A percentile compares a stretch with the other conserved stretches of the same genome.
phyloP scores from a whole-genome alignment of 441 rosid species.

The Erysimum cheiri region DNA sequence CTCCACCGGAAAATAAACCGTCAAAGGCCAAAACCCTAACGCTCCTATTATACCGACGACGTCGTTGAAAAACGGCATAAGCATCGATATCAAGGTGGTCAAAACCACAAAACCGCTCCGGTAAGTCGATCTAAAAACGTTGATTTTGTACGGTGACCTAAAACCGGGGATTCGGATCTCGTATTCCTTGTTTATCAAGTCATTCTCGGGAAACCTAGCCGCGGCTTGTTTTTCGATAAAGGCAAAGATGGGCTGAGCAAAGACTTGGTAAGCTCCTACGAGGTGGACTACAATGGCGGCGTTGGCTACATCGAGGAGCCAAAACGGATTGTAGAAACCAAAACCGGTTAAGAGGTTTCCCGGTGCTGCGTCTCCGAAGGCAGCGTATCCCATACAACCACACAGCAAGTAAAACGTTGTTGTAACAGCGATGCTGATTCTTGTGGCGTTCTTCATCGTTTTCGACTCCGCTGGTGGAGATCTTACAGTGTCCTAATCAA shows the following conservation, averaged over 20 bases:
- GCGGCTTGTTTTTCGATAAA: conserved; percentile 65
- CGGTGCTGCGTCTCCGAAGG: conserved; percentile 64
- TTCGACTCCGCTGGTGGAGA: conserved; percentile 71
- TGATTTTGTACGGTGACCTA: conserved; percentile 52
- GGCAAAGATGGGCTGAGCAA: conserved; percentile 66
- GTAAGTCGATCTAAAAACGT: conserved; percentile 72
- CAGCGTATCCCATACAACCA: conserved; percentile 69
- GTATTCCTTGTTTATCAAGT: conserved; percentile 64
- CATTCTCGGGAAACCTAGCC: conserved; percentile 55
- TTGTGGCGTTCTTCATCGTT: conserved; percentile 69
- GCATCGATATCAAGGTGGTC: conserved; percentile 81
- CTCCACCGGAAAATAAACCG: conserved; percentile 90
- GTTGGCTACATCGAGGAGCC: conserved; percentile 68
- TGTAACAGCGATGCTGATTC: conserved; percentile 50
- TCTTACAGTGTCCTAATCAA: conserved; percentile 57
- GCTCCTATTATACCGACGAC: conserved; percentile 87
- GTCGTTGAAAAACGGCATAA: conserved; percentile 87
- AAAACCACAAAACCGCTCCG: conserved; percentile 69
- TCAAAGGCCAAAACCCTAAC: conserved; percentile 88
- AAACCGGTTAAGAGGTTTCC: conserved; percentile 66
- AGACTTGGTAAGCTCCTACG: conserved; percentile 57
- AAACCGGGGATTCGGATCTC: conserved; percentile 58
- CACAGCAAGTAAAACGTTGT: conserved; percentile 64
- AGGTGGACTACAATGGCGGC: conserved; percentile 64
- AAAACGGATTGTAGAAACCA: conserved; percentile 63